A percentile compares a stretch with the other conserved stretches of the same genome.
Evolutionary conservation across 805 yeast species (phyloP).

Genomic region (Yarrowia sp.): DNA sequence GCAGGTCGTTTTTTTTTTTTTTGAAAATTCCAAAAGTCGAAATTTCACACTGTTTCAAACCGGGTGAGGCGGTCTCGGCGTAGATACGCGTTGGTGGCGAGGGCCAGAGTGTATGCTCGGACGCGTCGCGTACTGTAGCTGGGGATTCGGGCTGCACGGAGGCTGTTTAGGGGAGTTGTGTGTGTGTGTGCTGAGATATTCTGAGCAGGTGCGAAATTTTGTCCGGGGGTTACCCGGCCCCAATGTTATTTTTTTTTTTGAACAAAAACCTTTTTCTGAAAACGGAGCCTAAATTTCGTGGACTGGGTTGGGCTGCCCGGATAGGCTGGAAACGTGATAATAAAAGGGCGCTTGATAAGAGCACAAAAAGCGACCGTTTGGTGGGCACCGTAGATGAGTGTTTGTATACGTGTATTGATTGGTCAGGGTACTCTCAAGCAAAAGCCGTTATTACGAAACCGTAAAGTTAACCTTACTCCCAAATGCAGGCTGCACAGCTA

Average conservation of each 20-base stretch:
- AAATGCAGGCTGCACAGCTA: too few relatives aligned
- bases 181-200: conserved; percentile 19
- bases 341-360: too few relatives aligned
- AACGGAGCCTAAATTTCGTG: not conserved
- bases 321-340: too few relatives aligned
- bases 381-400: too few relatives aligned
- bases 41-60: not conserved
- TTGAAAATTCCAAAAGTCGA: not conserved
- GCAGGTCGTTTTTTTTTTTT: not conserved
- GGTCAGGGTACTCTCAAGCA: too few relatives aligned
- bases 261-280: too few relatives aligned
- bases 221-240: conserved; percentile 9
- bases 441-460: too few relatives aligned
- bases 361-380: too few relatives aligned
- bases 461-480: too few relatives aligned
- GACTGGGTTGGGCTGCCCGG: not conserved
- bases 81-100: conserved; percentile 12
- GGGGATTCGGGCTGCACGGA: conserved; percentile 7
- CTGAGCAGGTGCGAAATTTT: conserved; percentile 17
- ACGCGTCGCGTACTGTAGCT: conserved; percentile 25
- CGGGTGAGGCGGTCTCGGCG: not conserved
- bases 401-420: too few relatives aligned
- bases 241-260: not conserved
- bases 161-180: conserved; percentile 13
- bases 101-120: conserved; percentile 3